Base-by-base conservation (phyloP, 2,329 filamentous ascomycete species). In the Penicillium brevicompactum region DNA sequence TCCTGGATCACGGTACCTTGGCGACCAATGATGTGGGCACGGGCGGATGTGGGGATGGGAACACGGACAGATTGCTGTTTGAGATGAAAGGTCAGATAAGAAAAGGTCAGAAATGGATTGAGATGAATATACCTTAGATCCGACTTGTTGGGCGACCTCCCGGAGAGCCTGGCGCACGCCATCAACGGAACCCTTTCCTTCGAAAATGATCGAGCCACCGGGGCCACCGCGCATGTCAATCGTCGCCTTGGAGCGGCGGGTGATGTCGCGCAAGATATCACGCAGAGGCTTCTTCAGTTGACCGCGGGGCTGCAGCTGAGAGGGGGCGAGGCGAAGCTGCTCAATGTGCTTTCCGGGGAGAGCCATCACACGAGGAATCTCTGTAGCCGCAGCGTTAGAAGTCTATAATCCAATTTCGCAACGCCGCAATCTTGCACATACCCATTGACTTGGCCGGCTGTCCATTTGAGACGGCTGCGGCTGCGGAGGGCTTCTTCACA, bases 1-100 rank as follows among this genome's bases (percentile, higher is more conserved):
- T 88, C 84, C 77, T 95, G 93, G 72, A 99, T 95, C 58, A 89
- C 93, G 24, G 91, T 85, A 55, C 95, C 95, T 70, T 89, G 87
- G 70, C 91, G 92, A 65, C 94, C 95, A 71, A 99, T 97, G 74
- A 99, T 92, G 74, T 93, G 89, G 50, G 92, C 86, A 58, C 92
- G 87, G 21, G 91, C 86, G 38, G 91, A 93, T 46, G 88, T 84
- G 49, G 93, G 94, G 61, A 99, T 88, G 2, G 90, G 82, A 46
- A 97, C 85, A 61, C 86, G 88, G 69, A 90, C 82, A 49, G 83
- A 82, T 80, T 87, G 84, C 84, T 87, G 61, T 18, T 49, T 14
- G 13, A 27, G 41, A 51, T 22, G n/a, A 30, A 22, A 2, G 4
- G 16, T 57, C 56, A 52, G 46, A 45, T 18, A 11, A 18, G 4